These are phyloP conservation scores for Pyrenophora tritici-repentis DNA, from an alignment of 2,329 filamentous ascomycete genomes.

Conservation along the genomic window DNA sequence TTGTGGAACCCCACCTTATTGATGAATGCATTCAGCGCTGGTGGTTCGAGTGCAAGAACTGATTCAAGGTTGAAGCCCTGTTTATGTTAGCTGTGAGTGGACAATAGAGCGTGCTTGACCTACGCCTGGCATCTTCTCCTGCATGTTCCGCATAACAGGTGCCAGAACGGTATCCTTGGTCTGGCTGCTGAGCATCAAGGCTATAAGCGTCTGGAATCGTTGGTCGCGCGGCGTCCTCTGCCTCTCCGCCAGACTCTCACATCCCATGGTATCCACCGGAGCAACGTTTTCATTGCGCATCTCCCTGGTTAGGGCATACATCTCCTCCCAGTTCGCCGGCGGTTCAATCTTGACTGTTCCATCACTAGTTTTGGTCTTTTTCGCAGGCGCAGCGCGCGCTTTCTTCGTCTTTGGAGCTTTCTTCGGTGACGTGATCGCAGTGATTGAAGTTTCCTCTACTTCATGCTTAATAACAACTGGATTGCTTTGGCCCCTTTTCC, in stretches of 20 bases:
- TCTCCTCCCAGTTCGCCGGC: constrained; percentile 80
- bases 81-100: background rate
- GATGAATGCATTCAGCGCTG: constrained; percentile 73
- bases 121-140: constrained; percentile 69
- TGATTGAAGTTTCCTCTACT: constrained; percentile 23
- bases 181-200: constrained; percentile 89
- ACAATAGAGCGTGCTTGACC: background rate
- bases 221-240: constrained; percentile 59
- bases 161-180: constrained; percentile 93
- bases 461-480: constrained; percentile 43
- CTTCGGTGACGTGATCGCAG: constrained; percentile 30
- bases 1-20: constrained; percentile 91
- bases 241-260: constrained; percentile 72
- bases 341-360: constrained; percentile 58
- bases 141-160: constrained; percentile 77
- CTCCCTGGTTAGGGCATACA: constrained; percentile 75
- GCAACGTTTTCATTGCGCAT: constrained; percentile 77
- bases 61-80: constrained; percentile 72
- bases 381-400: constrained; percentile 46
- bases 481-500: constrained; percentile 51
- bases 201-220: constrained; percentile 83
- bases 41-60: constrained; percentile 72
- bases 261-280: constrained; percentile 97
- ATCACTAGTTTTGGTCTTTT: constrained; percentile 36
- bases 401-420: constrained; percentile 37